A percentile compares a stretch with the other conserved stretches of the same genome.
These are phyloP conservation scores for Xylaria grammica DNA, from an alignment of 495 filamentous ascomycete species.

Conservation along the genomic window DNA sequence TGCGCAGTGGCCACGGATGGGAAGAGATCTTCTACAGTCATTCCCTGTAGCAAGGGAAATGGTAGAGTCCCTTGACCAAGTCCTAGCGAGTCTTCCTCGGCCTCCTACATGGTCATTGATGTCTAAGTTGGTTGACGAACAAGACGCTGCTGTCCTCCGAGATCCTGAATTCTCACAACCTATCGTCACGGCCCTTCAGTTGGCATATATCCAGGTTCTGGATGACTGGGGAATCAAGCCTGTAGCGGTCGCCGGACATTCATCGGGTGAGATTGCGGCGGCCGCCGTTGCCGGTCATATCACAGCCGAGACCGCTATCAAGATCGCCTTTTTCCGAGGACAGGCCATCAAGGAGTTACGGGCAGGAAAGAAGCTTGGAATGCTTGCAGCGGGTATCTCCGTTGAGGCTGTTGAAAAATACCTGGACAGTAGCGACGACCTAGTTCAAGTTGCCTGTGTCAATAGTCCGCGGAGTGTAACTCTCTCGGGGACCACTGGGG, in stretches of 20 bases:
- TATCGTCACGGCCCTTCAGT: background rate
- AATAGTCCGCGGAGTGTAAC: background rate
- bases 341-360: background rate
- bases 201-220: background rate
- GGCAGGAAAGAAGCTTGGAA: background rate
- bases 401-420: background rate
- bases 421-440: background rate
- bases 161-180: background rate
- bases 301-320: slow-evolving; percentile 30
- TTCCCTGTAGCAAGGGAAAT: background rate
- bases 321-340: background rate
- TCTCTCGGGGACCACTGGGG: background rate
- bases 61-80: background rate
- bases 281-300: slow-evolving; percentile 41
- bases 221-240: slow-evolving; percentile 42
- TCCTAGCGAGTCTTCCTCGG: background rate
- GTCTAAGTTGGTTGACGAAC: background rate
- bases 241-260: slow-evolving; percentile 44
- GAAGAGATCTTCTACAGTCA: slow-evolving; percentile 14
- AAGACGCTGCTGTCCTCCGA: background rate
- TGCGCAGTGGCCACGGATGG: slow-evolving; percentile 34
- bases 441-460: background rate
- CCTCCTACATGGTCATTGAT: background rate
- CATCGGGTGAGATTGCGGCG: slow-evolving; percentile 51
- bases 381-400: background rate